Conservation (phyloP, 2,329 filamentous ascomycete species). For the Lanzia echinophila region DNA sequence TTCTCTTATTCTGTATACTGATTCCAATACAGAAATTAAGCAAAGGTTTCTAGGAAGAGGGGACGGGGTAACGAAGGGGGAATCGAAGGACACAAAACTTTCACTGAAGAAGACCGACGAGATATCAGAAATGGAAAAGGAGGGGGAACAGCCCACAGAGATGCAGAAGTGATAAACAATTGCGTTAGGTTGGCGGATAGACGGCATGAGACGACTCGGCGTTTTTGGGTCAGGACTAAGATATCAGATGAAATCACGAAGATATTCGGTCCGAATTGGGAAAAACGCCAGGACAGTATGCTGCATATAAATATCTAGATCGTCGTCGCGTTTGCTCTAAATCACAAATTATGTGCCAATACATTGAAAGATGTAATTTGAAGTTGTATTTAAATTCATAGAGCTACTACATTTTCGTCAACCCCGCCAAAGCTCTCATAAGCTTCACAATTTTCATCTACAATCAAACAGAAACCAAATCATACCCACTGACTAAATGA, state of each 20-base stretch:
- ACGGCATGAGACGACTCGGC: slow-evolving; percentile 14
- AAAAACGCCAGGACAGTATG: slow-evolving; percentile 10
- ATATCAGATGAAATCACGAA: slow-evolving; percentile 1
- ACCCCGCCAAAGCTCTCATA: slow-evolving; percentile 8
- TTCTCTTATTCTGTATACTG: slow-evolving; percentile 5
- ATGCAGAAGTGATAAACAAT: not conserved
- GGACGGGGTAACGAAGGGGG: not conserved
- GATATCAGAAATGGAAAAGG: not conserved
- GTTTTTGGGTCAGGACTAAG: slow-evolving; percentile 17
- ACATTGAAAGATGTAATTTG: not conserved
- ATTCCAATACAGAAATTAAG: slow-evolving; percentile 25
- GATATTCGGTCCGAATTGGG: slow-evolving; percentile 1
- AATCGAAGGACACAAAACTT: not conserved
- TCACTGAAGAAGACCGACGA: not conserved
- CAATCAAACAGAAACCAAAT: slow-evolving; percentile 3
- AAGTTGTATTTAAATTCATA: not conserved
- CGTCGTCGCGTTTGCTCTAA: not conserved
- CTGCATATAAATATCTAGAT: slow-evolving; percentile 3
- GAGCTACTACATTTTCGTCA: slow-evolving; percentile 7
- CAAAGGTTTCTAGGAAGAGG: slow-evolving; percentile 20
- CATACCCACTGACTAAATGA: slow-evolving; percentile 10
- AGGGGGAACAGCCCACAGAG: not conserved
- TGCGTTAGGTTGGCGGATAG: not conserved
- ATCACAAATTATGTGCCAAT: not conserved
- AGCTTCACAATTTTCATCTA: slow-evolving; percentile 2